Percentiles rank a stretch among this genome's conserved stretches.
Evolutionary conservation across 805 yeast species (phyloP).

Genomic region (Hyphopichia homilentoma): DNA sequence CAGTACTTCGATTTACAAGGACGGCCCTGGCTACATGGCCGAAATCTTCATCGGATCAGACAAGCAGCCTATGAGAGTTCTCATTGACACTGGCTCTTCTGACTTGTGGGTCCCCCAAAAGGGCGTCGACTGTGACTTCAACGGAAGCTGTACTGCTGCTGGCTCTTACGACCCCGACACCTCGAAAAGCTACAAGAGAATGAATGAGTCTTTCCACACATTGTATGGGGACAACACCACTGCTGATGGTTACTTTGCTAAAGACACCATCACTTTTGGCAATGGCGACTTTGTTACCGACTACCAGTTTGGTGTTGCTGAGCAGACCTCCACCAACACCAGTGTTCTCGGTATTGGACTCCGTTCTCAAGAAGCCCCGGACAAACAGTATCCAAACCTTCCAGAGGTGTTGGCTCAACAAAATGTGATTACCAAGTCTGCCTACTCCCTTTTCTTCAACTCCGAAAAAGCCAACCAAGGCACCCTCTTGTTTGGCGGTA

Average conservation of each 20-base stretch:
- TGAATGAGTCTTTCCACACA: slow-evolving; percentile 13
- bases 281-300: slow-evolving; percentile 7
- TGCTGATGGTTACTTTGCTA: slow-evolving; percentile 15
- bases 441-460: slow-evolving; percentile 47
- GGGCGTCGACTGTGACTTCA: slow-evolving; percentile 18
- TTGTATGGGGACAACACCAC: slow-evolving; percentile 11
- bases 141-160: slow-evolving; percentile 9
- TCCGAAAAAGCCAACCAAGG: slow-evolving; percentile 25
- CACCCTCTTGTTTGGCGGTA: slow-evolving; percentile 40
- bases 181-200: slow-evolving; percentile 28
- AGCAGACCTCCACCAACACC: slow-evolving; percentile 9
- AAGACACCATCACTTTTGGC: slow-evolving; percentile 11
- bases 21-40: neutral
- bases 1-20: too few relatives aligned
- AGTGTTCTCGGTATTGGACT: slow-evolving; percentile 15
- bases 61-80: slow-evolving; percentile 13
- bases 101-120: slow-evolving; percentile 25
- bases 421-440: slow-evolving; percentile 37
- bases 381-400: neutral
- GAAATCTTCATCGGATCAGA: slow-evolving; percentile 11
- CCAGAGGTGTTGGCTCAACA: slow-evolving; percentile 23
- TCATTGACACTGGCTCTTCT: slow-evolving; percentile 23
- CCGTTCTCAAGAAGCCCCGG: slow-evolving; percentile 7
- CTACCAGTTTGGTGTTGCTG: slow-evolving; percentile 15
- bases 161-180: slow-evolving; percentile 34